phyloP scores from a whole-genome alignment of 495 filamentous ascomycete species.

The Hypoxylon lenormandii region DNA sequence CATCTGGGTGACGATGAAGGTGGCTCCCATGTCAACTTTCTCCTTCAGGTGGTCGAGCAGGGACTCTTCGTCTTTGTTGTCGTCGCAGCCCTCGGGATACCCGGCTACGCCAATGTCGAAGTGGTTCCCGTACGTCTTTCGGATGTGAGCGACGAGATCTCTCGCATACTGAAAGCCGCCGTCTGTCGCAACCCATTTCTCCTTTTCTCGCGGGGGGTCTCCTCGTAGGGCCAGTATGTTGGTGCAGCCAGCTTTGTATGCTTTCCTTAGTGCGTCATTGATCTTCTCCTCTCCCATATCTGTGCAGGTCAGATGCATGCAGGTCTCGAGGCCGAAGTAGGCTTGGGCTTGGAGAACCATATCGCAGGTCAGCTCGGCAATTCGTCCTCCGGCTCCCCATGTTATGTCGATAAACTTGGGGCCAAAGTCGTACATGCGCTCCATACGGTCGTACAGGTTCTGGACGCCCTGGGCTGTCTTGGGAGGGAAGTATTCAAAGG shows the following conservation, averaged over 20 bases:
- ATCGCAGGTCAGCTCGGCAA: constrained; percentile 91
- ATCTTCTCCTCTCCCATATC: constrained; percentile 95
- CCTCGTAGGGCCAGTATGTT: constrained; percentile 96
- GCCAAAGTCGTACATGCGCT: constrained; percentile 94
- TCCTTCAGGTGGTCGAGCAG: constrained; percentile 95
- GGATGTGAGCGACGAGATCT: constrained; percentile 93
- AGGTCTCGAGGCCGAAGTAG: constrained; percentile 96
- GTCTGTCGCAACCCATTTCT: constrained; percentile 88
- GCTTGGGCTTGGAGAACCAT: constrained; percentile 98
- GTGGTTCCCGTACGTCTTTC: constrained; percentile 87
- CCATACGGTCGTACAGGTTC: constrained; percentile 99
- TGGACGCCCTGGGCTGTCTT: constrained; percentile 99
- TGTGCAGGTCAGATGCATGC: constrained; percentile 99
- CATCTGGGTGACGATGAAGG: constrained; percentile 98
- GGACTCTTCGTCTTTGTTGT: constrained; percentile 83
- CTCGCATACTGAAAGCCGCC: constrained; percentile 91
- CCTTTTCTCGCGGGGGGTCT: constrained; percentile 93
- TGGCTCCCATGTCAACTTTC: constrained; percentile 93
- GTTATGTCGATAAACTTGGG: constrained; percentile 98
- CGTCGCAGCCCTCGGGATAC: constrained; percentile 96
- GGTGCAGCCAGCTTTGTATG: constrained; percentile 94
- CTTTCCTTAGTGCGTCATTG: constrained; percentile 84
- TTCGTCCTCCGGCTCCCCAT: constrained; percentile 94
- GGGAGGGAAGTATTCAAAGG: constrained; percentile 99
- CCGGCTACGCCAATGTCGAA: constrained; percentile 98